Percentiles rank a stretch among this genome's conserved stretches.
Conservation (phyloP, 139 green algal species). For the Eudorina sp. region DNA sequence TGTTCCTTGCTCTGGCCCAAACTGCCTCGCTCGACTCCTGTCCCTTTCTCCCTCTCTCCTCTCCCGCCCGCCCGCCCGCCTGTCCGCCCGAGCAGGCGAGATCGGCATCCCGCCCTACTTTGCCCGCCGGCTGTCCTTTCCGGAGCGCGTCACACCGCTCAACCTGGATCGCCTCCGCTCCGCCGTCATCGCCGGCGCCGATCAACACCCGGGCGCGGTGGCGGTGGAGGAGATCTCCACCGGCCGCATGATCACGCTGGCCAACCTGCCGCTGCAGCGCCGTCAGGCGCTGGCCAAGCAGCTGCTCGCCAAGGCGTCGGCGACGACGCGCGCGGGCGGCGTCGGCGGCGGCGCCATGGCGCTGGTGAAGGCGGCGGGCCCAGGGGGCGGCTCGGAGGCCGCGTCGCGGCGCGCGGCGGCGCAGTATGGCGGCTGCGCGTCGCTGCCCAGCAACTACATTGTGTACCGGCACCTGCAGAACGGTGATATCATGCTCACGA, state of each 20-base stretch:
- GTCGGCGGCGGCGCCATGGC: background rate
- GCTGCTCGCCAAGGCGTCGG: conserved; percentile 69
- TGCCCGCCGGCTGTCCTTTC: conserved; percentile 92
- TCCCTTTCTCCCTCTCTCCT: background rate
- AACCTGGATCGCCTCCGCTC: conserved; percentile 89
- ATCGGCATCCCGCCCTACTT: conserved; percentile 98
- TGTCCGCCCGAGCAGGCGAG: conserved; percentile 70
- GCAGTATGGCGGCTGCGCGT: background rate
- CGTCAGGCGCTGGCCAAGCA: conserved; percentile 86
- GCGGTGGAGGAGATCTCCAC: conserved; percentile 91
- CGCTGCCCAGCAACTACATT: conserved; percentile 58
- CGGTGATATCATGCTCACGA: conserved; percentile 97
- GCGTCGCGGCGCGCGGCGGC: no score
- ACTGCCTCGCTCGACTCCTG: background rate
- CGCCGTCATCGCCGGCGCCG: conserved; percentile 83
- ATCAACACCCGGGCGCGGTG: conserved; percentile 90
- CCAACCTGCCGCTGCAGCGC: conserved; percentile 52
- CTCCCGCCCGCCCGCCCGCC: background rate
- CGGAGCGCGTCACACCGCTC: conserved; percentile 93
- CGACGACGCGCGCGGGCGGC: no score
- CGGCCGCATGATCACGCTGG: conserved; percentile 11
- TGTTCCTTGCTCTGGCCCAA: background rate
- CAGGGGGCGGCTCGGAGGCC: no score
- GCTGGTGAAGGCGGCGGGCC: background rate
- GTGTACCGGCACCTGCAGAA: conserved; percentile 94